phyloP scores from a whole-genome alignment of 768 basidiomycete genomes.

The Collybiopsis luxurians region DNA sequence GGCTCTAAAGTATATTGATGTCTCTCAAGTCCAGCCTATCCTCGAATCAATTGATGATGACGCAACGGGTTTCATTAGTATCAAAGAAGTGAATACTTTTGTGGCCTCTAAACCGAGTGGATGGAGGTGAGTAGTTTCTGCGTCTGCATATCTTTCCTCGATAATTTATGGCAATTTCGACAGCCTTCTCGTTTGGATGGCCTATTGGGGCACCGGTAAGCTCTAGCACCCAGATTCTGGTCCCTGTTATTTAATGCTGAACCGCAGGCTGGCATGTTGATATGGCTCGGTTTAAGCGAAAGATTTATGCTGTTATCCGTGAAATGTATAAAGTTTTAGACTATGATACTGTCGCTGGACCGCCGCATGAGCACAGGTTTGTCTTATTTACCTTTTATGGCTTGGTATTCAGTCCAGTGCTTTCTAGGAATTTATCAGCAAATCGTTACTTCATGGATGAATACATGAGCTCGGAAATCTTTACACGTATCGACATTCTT shows the following conservation, averaged over 20 bases:
- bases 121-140: constrained; percentile 22
- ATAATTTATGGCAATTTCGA: no score
- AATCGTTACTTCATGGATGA: constrained; percentile 17
- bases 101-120: constrained; percentile 24
- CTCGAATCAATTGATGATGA: constrained; percentile 37
- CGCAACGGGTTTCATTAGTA: constrained; percentile 30
- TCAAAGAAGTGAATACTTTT: constrained; percentile 30
- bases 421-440: constrained; percentile 8
- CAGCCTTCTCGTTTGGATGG: constrained; percentile 28
- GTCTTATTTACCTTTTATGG: background rate
- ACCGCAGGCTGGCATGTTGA: constrained; percentile 4
- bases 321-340: background rate
- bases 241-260: no score
- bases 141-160: no score
- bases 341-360: background rate
- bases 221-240: constrained; percentile 29
- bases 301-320: constrained; percentile 9
- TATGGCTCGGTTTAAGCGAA: constrained; percentile 12
- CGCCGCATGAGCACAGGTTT: constrained; percentile 13
- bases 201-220: constrained; percentile 34
- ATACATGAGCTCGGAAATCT: constrained; percentile 13
- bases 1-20: constrained; percentile 27
- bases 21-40: constrained; percentile 26
- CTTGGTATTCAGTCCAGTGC: no score
- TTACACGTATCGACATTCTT: constrained; percentile 4